Evolutionary conservation across 306 rosid genomes (phyloP).

Genomic region (Dryas drummondii): DNA sequence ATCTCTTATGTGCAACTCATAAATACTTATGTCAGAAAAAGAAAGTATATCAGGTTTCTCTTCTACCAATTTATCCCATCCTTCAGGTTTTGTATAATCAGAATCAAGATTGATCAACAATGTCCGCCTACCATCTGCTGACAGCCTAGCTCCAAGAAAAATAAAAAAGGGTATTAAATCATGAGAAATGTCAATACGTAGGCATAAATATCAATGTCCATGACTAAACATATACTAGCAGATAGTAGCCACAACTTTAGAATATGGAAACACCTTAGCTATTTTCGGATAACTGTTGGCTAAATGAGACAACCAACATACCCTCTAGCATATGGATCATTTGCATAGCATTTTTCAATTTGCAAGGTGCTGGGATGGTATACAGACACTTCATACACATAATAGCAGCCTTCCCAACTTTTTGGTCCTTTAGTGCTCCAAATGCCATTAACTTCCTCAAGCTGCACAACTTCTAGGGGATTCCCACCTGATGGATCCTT

Average conservation of each 20-base stretch:
- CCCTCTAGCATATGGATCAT: slow-evolving; percentile 98
- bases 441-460: slow-evolving; percentile 78
- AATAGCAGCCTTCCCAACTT: slow-evolving; percentile 87
- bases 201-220: slow-evolving; percentile 3
- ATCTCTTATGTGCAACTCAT: too few relatives aligned
- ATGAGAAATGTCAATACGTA: slow-evolving; percentile 3
- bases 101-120: slow-evolving; percentile 61
- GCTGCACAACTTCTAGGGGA: slow-evolving; percentile 64
- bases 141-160: slow-evolving; percentile 61
- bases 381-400: slow-evolving; percentile 78
- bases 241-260: slow-evolving; percentile 12
- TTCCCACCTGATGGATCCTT: slow-evolving; percentile 55
- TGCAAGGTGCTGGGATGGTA: slow-evolving; percentile 78
- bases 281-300: slow-evolving; percentile 29
- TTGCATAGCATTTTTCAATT: slow-evolving; percentile 74
- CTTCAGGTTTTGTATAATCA: slow-evolving; percentile 63
- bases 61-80: slow-evolving; percentile 70
- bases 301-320: slow-evolving; percentile 44
- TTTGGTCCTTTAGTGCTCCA: slow-evolving; percentile 82
- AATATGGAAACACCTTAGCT: slow-evolving; percentile 32
- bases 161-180: slow-evolving; percentile 17
- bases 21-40: too few relatives aligned
- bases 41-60: slow-evolving; percentile 65
- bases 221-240: not conserved
- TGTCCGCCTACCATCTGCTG: slow-evolving; percentile 70